phyloP scores from a whole-genome alignment of 345 rosid species.

The Ceriops zippeliana region DNA sequence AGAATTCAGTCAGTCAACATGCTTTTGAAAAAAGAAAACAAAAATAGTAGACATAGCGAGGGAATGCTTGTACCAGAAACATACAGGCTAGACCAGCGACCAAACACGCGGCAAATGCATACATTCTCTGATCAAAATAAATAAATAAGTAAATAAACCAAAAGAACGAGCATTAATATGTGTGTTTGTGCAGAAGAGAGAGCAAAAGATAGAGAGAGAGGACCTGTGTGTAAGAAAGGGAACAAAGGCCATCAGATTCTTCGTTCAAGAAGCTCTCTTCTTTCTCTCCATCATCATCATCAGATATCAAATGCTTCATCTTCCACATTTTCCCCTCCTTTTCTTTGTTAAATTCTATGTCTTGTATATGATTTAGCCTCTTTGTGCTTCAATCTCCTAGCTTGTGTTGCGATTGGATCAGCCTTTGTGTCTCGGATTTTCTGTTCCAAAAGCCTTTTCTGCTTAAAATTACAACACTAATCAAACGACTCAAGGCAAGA shows the following conservation, averaged over 20 bases:
- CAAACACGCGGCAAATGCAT: constrained; percentile 62
- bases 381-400: too few species aligned
- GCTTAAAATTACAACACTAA: too few species aligned
- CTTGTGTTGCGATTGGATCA: too few species aligned
- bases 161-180: constrained; percentile 1
- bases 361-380: too few species aligned
- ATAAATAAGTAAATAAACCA: constrained; percentile 19
- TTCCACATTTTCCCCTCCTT: constrained; percentile 43
- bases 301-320: constrained; percentile 43
- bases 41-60: background rate
- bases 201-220: background rate
- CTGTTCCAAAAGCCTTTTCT: too few species aligned
- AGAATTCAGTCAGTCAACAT: background rate
- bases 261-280: constrained; percentile 48
- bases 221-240: constrained; percentile 78
- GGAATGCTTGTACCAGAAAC: constrained; percentile 57
- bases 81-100: constrained; percentile 60
- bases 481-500: too few species aligned
- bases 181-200: background rate
- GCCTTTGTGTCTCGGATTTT: too few species aligned
- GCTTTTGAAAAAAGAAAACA: background rate
- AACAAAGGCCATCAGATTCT: constrained; percentile 64
- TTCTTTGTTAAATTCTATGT: too few species aligned
- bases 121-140: constrained; percentile 54
- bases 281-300: constrained; percentile 41